Evolutionary conservation across 2,329 filamentous ascomycete genomes (phyloP).

Genomic region (Neophaeococcomyces mojaviensis): DNA sequence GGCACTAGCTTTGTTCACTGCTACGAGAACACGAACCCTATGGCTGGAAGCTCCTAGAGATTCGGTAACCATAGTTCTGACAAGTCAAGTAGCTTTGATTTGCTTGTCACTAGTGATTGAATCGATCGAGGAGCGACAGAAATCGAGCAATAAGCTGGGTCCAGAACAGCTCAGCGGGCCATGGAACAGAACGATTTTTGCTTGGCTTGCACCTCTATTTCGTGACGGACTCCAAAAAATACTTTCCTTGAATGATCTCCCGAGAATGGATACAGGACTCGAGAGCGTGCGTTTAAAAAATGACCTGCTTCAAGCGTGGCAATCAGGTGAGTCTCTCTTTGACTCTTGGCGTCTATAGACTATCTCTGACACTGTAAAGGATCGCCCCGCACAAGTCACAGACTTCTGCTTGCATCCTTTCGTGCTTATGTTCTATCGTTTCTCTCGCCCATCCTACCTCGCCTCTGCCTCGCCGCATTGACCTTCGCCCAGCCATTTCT

Average conservation of each 20-base stretch:
- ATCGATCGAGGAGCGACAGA: slow-evolving; percentile 36
- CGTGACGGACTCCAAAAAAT: slow-evolving; percentile 39
- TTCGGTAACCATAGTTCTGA: not conserved
- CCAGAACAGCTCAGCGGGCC: slow-evolving; percentile 47
- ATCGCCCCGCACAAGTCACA: not conserved
- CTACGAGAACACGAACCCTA: slow-evolving; percentile 34
- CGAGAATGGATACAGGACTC: not conserved
- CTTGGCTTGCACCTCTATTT: slow-evolving; percentile 49
- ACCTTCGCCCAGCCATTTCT: not conserved
- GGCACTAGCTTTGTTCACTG: slow-evolving; percentile 36
- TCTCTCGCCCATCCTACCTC: not conserved
- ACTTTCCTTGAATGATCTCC: slow-evolving; percentile 38
- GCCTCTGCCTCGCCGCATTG: not conserved
- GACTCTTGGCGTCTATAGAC: not conserved
- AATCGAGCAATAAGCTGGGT: slow-evolving; percentile 36
- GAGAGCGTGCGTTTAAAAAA: not conserved
- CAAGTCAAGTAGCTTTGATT: slow-evolving; percentile 33
- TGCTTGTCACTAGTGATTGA: slow-evolving; percentile 39
- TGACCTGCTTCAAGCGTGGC: not conserved
- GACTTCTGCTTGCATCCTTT: not conserved
- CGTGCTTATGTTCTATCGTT: not conserved
- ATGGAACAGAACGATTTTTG: slow-evolving; percentile 44
- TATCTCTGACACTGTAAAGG: not conserved
- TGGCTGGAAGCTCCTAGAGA: slow-evolving; percentile 6
- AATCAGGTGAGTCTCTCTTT: not conserved